Evolutionary conservation across 2,329 filamentous ascomycete species (phyloP), one percentile per base, ranked within the genome.

Genomic region (Sporothrix euskadiensis): DNA sequence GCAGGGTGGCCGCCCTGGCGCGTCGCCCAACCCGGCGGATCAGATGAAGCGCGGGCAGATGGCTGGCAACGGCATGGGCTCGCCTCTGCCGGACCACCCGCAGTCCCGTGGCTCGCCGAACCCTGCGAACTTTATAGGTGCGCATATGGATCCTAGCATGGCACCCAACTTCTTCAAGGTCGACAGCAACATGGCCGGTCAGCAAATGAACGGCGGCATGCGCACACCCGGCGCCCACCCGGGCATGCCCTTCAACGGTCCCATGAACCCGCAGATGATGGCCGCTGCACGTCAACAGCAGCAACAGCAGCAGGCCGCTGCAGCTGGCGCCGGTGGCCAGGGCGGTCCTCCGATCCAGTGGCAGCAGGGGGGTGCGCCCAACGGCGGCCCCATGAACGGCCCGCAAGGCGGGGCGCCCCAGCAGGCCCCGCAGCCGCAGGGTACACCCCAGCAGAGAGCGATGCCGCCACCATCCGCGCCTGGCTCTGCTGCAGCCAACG

Each of bases 41-140:
- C 91, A 92, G 82, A 93, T 94, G 87, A 93, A 93, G 85, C 90
- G 92, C 69, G 89, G 89, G 35, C 91, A 93, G 81, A 90, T 94
- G 86, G 88, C 88, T 78, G 88, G 88, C 73, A 87, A 87, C 52
- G 89, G 87, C 73, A 89, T 93, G 76, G 90, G 91, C 32, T 94
- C 90, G 32, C 92, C 90, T 8, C 85, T 92, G 75, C 90, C 91
- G 2, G 92, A 93, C 79, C 91, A 89, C 41, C 85, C 84, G 16
- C 90, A 87, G 84, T 92, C 88, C 74, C 88, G 86, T 78, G 88
- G 86, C 81, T 92, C 90, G 73, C 90, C 90, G 69, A 89, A 86
- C 82, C 83, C 86, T 19, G 84, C 83, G 70, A 87, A 86, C 79
- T 91, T 92, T 78, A 90, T 90, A 82, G 85, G 84, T 71, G 86